Evolutionary conservation across 768 basidiomycete genomes (phyloP).

Genomic region (Tricholoma matsutake): DNA sequence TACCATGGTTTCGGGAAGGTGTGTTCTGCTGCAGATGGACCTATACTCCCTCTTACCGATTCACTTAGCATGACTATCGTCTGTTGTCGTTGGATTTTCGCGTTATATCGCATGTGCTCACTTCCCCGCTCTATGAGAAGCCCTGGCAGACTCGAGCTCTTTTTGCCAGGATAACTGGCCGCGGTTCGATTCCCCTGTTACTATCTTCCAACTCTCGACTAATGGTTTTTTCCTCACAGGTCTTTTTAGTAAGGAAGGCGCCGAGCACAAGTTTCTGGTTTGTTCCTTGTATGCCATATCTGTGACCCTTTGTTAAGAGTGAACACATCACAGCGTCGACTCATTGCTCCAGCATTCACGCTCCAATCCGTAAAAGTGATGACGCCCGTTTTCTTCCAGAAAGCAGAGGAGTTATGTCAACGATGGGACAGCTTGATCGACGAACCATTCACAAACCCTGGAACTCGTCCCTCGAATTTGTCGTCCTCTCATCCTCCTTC

Average conservation of each 20-base stretch:
- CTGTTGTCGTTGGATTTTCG: slow-evolving; percentile 51
- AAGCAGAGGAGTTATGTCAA: slow-evolving; percentile 47
- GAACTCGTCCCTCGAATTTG: slow-evolving; percentile 4
- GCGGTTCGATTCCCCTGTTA: slow-evolving; percentile 30
- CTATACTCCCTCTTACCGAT: neutral
- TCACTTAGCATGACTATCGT: slow-evolving; percentile 48
- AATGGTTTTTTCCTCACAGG: slow-evolving; percentile 25
- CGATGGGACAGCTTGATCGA: slow-evolving; percentile 38
- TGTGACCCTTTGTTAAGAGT: neutral
- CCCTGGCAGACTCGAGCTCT: slow-evolving; percentile 54
- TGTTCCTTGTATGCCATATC: neutral
- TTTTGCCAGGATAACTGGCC: slow-evolving; percentile 46
- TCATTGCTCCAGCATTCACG: slow-evolving; percentile 51
- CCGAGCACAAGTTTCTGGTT: slow-evolving; percentile 43
- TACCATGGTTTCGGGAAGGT: slow-evolving; percentile 56
- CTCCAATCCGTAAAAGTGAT: slow-evolving; percentile 41
- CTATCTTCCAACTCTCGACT: neutral
- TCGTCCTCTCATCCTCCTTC: slow-evolving; percentile 11
- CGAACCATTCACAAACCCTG: slow-evolving; percentile 3
- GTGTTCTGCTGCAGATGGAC: neutral
- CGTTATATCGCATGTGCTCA: slow-evolving; percentile 46
- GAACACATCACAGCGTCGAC: slow-evolving; percentile 30
- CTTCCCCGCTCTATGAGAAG: slow-evolving; percentile 47
- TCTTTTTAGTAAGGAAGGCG: slow-evolving; percentile 51
- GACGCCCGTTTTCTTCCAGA: slow-evolving; percentile 46